Evolutionary conservation across 805 yeast genomes (phyloP), one percentile per base, ranked within the genome.

Genomic region (Candida wancherniae): DNA sequence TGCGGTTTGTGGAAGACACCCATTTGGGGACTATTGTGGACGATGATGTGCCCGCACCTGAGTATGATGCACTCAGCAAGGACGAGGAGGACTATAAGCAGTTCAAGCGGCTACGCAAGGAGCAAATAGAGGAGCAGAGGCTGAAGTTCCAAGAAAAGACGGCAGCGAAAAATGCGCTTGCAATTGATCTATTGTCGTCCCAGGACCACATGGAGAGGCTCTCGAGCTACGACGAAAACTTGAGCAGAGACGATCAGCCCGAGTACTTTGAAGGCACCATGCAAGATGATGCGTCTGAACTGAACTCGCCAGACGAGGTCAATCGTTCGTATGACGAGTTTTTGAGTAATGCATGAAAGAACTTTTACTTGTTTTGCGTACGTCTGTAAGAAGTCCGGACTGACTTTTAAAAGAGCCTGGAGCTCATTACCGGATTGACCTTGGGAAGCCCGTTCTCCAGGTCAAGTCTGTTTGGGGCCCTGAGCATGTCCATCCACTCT

Each of bases 1-100:
- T 65, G 22, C 62, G 58, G 31, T 75, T 85, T 44, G 58, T 83
- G 27, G 72, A 63, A 9, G 75, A 73, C 1, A 48, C 63, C 6
- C 84, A 80, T 50, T 55, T 80, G 15, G 88, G 88, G 5, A 22
- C 22, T 3, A 16, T 14, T 15, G 17, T 15, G 11, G 57, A 51
- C 21, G 40, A 34, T 2, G 33, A 35, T 5, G 53, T 48, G 9
- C 34, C 24, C 8, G 3, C 15, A 2, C 19, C 15, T 7, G 33
- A 22, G 10, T 42, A 42, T 19, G 31, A 24, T 3, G 25, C 27
- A 4, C 29, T 22, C 3, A 43, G 42, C 5, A 5, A 19, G 9
- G 37, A 27, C 12, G 40, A 33, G 12, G 19, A 26, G n/a, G 36
- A 33, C 16, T 50, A 51, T 24, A 33, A 32, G 13, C 34, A 29